Base-by-base conservation (phyloP, 768 basidiomycete genomes). In the Rubroboletus satanas region DNA sequence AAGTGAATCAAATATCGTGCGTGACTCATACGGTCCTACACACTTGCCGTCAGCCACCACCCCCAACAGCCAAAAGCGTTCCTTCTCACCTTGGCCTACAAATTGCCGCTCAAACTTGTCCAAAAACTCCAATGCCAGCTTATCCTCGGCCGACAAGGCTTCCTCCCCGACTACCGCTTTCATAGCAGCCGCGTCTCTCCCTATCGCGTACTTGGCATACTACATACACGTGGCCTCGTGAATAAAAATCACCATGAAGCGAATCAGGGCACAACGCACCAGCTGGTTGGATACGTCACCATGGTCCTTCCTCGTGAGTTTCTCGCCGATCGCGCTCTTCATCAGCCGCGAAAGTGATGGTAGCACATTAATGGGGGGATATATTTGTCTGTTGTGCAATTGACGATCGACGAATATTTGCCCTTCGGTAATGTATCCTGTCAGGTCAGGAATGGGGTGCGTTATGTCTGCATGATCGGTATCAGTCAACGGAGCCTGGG, bases 141-240 rank as follows among this genome's bases (percentile, higher is more conserved):
- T 98, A 73, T 99, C 97, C 72, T 98, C 97, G 0, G 83, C 75
- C 42, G 91, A 94, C 63, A 98, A 74, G 21, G 97, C 95, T 73
- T 99, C 97, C 74, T 98, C 97, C 65, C 97, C 97, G 49, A 99
- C 97, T 41, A 98, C 97, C 56, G 97, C 97, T 73, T 98, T 98
- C 97, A 99, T 99, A 12, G 94, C 81, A 2, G 95, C 93, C 45
- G 95, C 96, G 67, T 98, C 96, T 69, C 93, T 85, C 47, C 94
- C 96, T 66, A 97, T 96, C 62, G 96, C 96, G 73, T 98, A 98
- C 76, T 97, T 95, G 71, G 94, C 94, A 72, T 96, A 97, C 90
- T 95, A 70, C 55, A 59, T 88, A 72, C 62, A 66, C 60, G 56
- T 60, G 60, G 49, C 33, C 23, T 28, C 59, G 15, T 60, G 45